phyloP scores from a whole-genome alignment of 139 green algal species.

The Micromonas pusilla region DNA sequence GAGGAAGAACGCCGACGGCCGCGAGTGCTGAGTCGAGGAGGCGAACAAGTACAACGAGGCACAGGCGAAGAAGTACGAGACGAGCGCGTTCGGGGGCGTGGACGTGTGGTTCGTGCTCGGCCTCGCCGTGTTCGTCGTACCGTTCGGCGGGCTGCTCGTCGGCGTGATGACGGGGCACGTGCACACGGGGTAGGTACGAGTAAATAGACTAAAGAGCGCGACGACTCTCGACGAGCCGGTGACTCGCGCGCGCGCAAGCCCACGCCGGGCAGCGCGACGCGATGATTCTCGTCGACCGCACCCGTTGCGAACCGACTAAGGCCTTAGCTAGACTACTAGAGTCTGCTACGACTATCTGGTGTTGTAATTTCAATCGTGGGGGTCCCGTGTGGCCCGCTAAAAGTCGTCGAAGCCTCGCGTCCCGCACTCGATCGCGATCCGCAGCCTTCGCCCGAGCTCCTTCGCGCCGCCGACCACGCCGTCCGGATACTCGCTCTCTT shows the following conservation, averaged over 20 bases:
- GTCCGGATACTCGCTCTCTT: not conserved
- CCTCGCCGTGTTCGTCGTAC: not conserved
- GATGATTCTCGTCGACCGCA: not conserved
- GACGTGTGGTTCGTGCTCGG: not conserved
- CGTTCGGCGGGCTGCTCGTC: not conserved
- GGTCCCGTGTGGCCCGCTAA: no score
- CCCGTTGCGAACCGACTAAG: not conserved
- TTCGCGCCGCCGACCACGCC: not conserved
- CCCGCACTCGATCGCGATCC: not conserved
- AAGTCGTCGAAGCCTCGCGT: not conserved
- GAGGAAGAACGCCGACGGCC: not conserved
- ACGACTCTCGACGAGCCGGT: no score
- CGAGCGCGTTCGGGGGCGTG: not conserved
- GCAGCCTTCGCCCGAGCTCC: not conserved
- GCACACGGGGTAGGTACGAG: not conserved
- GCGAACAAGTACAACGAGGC: not conserved
- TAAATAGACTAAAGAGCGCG: not conserved
- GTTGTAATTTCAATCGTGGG: no score
- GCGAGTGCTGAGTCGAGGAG: not conserved
- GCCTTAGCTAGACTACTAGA: no score
- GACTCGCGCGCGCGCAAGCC: not conserved
- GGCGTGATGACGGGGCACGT: not conserved
- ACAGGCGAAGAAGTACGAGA: not conserved
- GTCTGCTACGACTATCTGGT: no score
- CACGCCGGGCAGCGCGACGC: not conserved